A percentile compares a stretch with the other conserved stretches of the same genome.
Evolutionary conservation across 2,329 filamentous ascomycete species (phyloP).

Genomic region (Juglanconis oblonga): DNA sequence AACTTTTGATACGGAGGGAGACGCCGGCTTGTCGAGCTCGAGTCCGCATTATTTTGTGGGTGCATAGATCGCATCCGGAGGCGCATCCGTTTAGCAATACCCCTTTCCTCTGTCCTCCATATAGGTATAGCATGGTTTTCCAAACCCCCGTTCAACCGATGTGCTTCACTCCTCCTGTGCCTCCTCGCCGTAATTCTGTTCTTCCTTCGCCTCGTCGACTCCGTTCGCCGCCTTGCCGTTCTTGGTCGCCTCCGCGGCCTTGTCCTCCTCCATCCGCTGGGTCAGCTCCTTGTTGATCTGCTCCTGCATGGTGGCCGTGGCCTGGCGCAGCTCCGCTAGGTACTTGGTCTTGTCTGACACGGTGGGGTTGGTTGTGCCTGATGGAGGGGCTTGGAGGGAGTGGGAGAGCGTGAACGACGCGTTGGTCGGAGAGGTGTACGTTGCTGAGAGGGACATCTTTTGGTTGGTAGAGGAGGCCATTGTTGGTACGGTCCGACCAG

Average conservation of each 20-base stretch:
- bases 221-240: slow-evolving; percentile 23
- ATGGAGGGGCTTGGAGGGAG: slow-evolving; percentile 32
- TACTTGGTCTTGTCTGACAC: slow-evolving; percentile 55
- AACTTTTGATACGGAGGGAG: neutral
- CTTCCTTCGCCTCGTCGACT: slow-evolving; percentile 57
- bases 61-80: slow-evolving; percentile 3
- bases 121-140: no score
- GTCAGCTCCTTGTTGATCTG: slow-evolving; percentile 71
- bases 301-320: slow-evolving; percentile 59
- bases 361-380: slow-evolving; percentile 24
- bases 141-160: no score
- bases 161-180: slow-evolving; percentile 64
- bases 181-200: slow-evolving; percentile 85
- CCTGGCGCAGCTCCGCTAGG: slow-evolving; percentile 55
- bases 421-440: slow-evolving; percentile 53
- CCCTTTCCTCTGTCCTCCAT: slow-evolving; percentile 4
- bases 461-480: slow-evolving; percentile 15
- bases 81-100: slow-evolving; percentile 11
- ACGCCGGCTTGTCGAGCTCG: neutral
- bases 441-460: slow-evolving; percentile 39
- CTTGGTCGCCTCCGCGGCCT: slow-evolving; percentile 40
- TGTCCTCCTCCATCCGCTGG: slow-evolving; percentile 71
- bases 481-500: slow-evolving; percentile 1
- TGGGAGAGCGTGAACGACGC: slow-evolving; percentile 42
- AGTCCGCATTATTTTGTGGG: neutral